Percentiles rank a stretch among this genome's conserved stretches.
Evolutionary conservation across 495 filamentous ascomycete genomes (phyloP).

Genomic region (Hypoxylon perforatum): DNA sequence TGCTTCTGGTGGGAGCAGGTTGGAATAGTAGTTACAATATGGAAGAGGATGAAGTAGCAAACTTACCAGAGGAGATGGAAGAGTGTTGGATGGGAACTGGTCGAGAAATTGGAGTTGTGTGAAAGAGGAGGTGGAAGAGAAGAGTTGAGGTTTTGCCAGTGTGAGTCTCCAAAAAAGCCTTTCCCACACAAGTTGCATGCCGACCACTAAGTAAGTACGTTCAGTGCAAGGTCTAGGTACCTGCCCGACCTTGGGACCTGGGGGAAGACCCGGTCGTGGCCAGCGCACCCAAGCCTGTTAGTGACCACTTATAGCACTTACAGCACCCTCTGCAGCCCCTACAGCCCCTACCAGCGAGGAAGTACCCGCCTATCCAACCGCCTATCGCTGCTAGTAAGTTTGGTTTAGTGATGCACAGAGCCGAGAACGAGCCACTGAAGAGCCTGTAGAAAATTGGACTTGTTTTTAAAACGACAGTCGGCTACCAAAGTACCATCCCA

Average conservation of each 20-base stretch:
- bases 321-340: slow-evolving; percentile 24
- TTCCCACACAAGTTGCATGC: slow-evolving; percentile 46
- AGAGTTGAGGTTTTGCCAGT: slow-evolving; percentile 50
- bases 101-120: slow-evolving; percentile 45
- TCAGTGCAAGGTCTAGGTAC: slow-evolving; percentile 8
- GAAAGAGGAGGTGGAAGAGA: slow-evolving; percentile 51
- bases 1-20: background rate
- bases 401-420: slow-evolving; percentile 41
- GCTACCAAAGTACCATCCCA: background rate
- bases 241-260: slow-evolving; percentile 18
- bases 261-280: slow-evolving; percentile 14
- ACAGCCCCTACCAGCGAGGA: slow-evolving; percentile 4
- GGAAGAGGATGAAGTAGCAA: slow-evolving; percentile 27
- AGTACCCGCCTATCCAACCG: slow-evolving; percentile 23
- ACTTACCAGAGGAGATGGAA: slow-evolving; percentile 44
- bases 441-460: background rate
- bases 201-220: slow-evolving; percentile 31
- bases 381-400: slow-evolving; percentile 32
- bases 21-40: slow-evolving; percentile 5
- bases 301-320: slow-evolving; percentile 19
- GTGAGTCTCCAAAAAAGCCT: slow-evolving; percentile 46
- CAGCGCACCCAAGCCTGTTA: slow-evolving; percentile 16
- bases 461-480: slow-evolving; percentile 20
- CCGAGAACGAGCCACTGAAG: slow-evolving; percentile 39
- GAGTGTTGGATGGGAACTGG: slow-evolving; percentile 37